A percentile compares a stretch with the other conserved stretches of the same genome.
Conservation (phyloP, 495 filamentous ascomycete species). For the Aspergillus leporis region DNA sequence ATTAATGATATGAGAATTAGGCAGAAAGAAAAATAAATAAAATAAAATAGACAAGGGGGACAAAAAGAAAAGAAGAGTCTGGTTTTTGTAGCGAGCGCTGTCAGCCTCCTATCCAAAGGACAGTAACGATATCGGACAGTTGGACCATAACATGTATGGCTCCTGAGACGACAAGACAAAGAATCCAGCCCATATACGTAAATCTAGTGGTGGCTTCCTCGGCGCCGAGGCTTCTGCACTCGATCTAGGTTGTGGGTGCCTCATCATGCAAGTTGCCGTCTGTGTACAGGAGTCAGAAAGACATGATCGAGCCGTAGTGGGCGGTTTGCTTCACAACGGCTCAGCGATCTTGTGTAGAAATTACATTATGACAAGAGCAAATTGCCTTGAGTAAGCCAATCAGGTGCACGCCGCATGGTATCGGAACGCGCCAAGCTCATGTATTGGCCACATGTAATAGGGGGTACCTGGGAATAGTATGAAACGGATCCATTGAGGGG, state of each 20-base stretch:
- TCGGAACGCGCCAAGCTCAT: constrained; percentile 3
- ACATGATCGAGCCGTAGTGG: constrained; percentile 10
- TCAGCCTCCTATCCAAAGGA: neutral
- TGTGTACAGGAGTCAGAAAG: constrained; percentile 6
- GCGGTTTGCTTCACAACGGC: constrained; percentile 17
- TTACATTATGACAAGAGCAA: neutral
- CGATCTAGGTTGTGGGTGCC: constrained; percentile 1
- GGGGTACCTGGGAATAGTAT: constrained; percentile 14
- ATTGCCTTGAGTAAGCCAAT: constrained; percentile 16
- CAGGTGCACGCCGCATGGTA: neutral
- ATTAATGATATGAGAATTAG: neutral
- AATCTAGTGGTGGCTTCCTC: constrained; percentile 13
- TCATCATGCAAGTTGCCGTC: constrained; percentile 19
- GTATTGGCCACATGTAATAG: constrained; percentile 19
- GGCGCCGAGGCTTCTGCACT: constrained; percentile 6
- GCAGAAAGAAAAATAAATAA: constrained; percentile 9
- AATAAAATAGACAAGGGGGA: neutral
- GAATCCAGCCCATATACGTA: neutral
- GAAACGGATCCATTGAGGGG: constrained; percentile 18
- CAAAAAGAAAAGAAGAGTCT: neutral
- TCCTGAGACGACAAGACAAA: neutral
- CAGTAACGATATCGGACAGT: neutral
- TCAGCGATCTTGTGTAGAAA: constrained; percentile 13
- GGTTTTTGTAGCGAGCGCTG: too few relatives aligned
- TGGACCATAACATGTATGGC: neutral